These are phyloP conservation scores for Boletus mariae DNA, from an alignment of 1,284 basidiomycete species.

Conservation along the genomic window DNA sequence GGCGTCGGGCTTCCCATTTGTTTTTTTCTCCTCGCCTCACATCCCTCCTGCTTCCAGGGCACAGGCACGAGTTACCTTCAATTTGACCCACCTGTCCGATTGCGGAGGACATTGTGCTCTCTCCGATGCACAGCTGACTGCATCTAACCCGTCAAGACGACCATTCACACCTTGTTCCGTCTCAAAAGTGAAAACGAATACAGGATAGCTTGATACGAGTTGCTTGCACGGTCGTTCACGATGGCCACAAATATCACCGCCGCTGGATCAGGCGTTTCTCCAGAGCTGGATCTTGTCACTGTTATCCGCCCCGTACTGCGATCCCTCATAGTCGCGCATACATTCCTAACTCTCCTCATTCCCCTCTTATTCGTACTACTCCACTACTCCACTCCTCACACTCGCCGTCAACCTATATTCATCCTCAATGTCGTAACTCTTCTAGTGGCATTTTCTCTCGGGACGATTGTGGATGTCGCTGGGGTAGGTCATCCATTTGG, in stretches of 20 bases:
- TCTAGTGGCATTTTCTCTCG: slow-evolving; percentile 8
- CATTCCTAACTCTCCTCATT: slow-evolving; percentile 17
- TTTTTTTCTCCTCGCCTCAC: background rate
- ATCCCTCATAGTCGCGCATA: slow-evolving; percentile 16
- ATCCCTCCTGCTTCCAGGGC: background rate
- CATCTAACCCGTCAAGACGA: background rate
- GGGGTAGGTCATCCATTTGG: slow-evolving; percentile 4
- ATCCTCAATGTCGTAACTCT: slow-evolving; percentile 17
- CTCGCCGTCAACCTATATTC: slow-evolving; percentile 25
- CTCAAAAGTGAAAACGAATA: background rate
- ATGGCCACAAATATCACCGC: background rate
- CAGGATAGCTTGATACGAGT: background rate
- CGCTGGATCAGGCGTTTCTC: background rate
- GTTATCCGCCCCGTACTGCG: background rate
- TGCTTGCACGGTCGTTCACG: background rate
- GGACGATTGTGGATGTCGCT: slow-evolving; percentile 2
- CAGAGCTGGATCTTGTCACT: background rate
- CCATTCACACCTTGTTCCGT: background rate
- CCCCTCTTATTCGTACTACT: slow-evolving; percentile 22
- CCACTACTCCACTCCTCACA: slow-evolving; percentile 23
- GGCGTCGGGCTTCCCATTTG: background rate
- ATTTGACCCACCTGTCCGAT: background rate
- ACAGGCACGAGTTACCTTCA: background rate
- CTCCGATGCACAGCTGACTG: background rate
- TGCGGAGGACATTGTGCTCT: background rate